Evolutionary conservation across 73 alveolate species (phyloP).

Genomic region (Paramecium octaurelia): DNA sequence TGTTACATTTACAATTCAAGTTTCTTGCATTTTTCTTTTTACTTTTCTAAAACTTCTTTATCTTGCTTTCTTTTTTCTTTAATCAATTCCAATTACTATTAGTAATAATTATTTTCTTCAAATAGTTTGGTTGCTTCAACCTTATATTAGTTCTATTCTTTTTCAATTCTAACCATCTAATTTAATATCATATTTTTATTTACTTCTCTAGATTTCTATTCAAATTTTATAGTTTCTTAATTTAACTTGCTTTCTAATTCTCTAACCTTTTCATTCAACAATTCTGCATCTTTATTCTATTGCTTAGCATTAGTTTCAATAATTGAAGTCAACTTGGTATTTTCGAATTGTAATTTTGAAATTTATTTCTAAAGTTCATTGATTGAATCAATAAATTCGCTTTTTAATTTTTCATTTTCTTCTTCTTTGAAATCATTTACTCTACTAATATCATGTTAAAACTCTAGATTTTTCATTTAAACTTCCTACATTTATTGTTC

Average conservation of each 20-base stretch:
- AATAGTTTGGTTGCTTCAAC: not conserved
- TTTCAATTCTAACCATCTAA: not conserved
- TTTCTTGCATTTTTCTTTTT: not conserved
- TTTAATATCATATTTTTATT: not conserved
- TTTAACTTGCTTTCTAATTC: not conserved
- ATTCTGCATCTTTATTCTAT: not conserved
- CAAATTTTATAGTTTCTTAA: not conserved
- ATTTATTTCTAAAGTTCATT: not conserved
- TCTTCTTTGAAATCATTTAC: not conserved
- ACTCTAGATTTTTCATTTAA: not conserved
- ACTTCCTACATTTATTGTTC: not conserved
- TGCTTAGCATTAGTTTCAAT: not conserved
- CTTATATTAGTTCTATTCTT: not conserved
- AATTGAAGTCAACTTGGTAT: not conserved
- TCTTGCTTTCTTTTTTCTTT: slow-evolving; percentile 35
- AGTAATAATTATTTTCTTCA: not conserved
- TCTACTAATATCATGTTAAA: not conserved
- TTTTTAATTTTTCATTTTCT: slow-evolving; percentile 33
- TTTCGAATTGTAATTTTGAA: not conserved
- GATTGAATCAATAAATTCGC: not conserved
- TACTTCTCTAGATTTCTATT: slow-evolving; percentile 8
- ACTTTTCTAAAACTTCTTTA: not conserved
- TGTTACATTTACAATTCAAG: not conserved
- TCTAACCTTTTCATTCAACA: not conserved
- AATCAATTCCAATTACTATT: not conserved